Evolutionary conservation across 2,329 filamentous ascomycete species (phyloP), one percentile per base, ranked within the genome.

Genomic region (Paraphoma sp.): DNA sequence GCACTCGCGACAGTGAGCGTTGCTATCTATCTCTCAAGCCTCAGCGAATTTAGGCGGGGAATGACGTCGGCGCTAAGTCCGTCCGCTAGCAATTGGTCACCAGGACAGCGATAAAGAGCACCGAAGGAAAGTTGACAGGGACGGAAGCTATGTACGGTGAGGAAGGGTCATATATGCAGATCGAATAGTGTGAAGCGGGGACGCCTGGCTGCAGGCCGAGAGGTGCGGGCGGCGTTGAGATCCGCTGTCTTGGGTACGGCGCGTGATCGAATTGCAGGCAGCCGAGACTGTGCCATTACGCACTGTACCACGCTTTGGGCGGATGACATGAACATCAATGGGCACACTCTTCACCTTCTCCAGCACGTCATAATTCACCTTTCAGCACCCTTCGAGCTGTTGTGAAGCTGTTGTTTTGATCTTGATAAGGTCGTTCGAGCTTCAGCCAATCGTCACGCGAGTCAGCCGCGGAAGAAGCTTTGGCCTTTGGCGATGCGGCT

Each of bases 381-480:
- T 28, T 30, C 43, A 9, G 14, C 48, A n/a, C 23, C 4, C 18
- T n/a, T 45, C 38, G 18, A 43, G 41, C 40, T 23, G 16, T 17
- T 10, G 14, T 36, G 33, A 42, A 41, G 31, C 43, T 23, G 12
- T 41, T 44, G 41, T 41, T 42, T 42, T 44, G 36, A 17, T 49
- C 17, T 40, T 30, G 50, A 49, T 56, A 54, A 51, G 40, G 50
- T 45, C 48, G 30, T 38, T 33, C n/a, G n/a, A 48, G 53, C 52
- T 54, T 31, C 57, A 62, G 51, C 65, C 64, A 68, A 69, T 65
- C n/a, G 48, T 28, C 42, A 49, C 17, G 48, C 62, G 57, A 68
- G 53, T 59, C 60, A 63, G 60, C 64, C 66, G 61, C 66, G 63
- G 64, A 65, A 60, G 54, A 56, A 48, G 51, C 51, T 53, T 48